Evolutionary conservation across 2,329 filamentous ascomycete species (phyloP).

Genomic region (Penicillium concentricum): DNA sequence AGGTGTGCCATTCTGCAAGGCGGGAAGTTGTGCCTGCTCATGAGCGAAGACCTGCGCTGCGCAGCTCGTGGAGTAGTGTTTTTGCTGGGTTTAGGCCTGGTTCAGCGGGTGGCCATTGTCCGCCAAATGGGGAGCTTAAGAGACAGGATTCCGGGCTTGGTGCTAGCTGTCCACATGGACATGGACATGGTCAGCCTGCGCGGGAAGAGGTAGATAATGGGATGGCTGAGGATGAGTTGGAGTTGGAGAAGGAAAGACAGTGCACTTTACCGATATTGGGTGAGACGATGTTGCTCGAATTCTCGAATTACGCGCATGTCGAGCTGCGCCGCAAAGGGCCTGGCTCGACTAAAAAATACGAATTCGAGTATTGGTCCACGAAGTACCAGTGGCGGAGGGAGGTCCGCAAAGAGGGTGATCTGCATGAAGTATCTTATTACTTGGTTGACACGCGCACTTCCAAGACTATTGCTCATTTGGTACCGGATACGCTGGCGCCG

Average conservation of each 20-base stretch:
- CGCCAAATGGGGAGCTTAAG: slow-evolving; percentile 45
- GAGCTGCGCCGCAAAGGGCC: slow-evolving; percentile 71
- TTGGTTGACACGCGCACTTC: slow-evolving; percentile 67
- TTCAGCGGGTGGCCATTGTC: slow-evolving; percentile 49
- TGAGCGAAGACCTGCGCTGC: slow-evolving; percentile 53
- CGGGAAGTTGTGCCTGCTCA: slow-evolving; percentile 58
- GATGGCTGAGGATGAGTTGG: slow-evolving; percentile 6
- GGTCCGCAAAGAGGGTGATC: slow-evolving; percentile 63
- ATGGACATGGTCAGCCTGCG: not conserved
- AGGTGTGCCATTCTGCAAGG: slow-evolving; percentile 81
- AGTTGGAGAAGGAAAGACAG: slow-evolving; percentile 10
- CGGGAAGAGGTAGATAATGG: not conserved
- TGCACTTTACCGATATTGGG: slow-evolving; percentile 50
- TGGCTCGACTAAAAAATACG: slow-evolving; percentile 71
- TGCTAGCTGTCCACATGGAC: not conserved
- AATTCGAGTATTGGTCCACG: slow-evolving; percentile 91
- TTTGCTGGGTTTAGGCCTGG: slow-evolving; percentile 57
- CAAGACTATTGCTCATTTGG: slow-evolving; percentile 75
- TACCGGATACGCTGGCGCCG: slow-evolving; percentile 72
- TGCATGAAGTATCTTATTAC: slow-evolving; percentile 71
- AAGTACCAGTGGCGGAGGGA: slow-evolving; percentile 81
- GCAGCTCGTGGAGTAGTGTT: slow-evolving; percentile 61
- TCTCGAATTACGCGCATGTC: slow-evolving; percentile 94
- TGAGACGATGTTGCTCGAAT: slow-evolving; percentile 85
- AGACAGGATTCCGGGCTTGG: slow-evolving; percentile 59